Evolutionary conservation across 371 early-diverging fungal species (phyloP).

Genomic region (Saksenaea vasiformis): DNA sequence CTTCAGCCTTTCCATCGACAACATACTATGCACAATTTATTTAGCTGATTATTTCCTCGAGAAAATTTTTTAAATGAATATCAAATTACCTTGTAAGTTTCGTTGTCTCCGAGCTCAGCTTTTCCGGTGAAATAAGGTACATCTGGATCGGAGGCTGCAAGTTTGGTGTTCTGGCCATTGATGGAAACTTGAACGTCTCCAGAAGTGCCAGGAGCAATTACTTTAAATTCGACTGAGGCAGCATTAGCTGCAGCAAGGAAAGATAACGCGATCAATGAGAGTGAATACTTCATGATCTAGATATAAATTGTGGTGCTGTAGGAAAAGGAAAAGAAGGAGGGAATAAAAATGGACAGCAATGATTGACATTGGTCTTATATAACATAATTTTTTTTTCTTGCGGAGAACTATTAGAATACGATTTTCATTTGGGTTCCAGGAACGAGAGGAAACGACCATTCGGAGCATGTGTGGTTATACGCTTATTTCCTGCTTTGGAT

Average conservation of each 20-base stretch:
- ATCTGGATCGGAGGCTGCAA: conserved; percentile 44
- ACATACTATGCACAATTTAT: conserved; percentile 33
- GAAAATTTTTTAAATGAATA: background rate
- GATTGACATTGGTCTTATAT: background rate
- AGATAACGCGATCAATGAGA: conserved; percentile 20
- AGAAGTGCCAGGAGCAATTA: conserved; percentile 53
- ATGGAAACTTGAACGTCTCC: conserved; percentile 47
- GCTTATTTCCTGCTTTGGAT: background rate
- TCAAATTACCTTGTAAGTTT: conserved; percentile 41
- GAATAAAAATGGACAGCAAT: background rate
- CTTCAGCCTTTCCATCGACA: conserved; percentile 46
- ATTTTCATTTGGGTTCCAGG: background rate
- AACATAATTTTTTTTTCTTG: background rate
- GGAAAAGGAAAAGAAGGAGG: background rate
- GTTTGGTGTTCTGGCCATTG: conserved; percentile 37
- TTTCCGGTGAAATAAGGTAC: conserved; percentile 48
- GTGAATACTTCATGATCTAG: conserved; percentile 25
- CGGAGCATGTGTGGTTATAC: background rate
- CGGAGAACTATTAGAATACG: background rate
- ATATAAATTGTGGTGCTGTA: background rate
- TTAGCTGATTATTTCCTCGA: background rate
- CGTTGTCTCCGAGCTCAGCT: conserved; percentile 37
- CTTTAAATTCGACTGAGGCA: conserved; percentile 47
- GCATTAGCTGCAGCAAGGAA: conserved; percentile 32
- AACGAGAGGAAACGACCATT: background rate